Evolutionary conservation across 2,329 filamentous ascomycete species (phyloP), one percentile per base, ranked within the genome.

Genomic region (Setomelanomma holmii): DNA sequence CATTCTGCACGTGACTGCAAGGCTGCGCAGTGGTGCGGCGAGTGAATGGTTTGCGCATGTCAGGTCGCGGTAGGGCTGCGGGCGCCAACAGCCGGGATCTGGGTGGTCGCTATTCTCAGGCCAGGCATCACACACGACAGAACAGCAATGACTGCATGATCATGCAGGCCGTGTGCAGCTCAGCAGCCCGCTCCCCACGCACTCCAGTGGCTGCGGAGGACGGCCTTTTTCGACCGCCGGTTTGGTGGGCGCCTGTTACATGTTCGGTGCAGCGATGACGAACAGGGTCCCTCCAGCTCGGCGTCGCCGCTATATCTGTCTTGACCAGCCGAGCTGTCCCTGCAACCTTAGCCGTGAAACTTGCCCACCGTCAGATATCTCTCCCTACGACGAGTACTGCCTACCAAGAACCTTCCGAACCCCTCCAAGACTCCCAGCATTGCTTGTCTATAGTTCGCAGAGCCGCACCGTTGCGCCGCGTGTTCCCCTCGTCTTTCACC

Each of bases 231-330:
- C 27, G 27, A 30, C 10, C 10, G 27, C 27, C 27, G 27, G 27
- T 14, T 30, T 8, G 27, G 14, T 14, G 14, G 27, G 27, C 27
- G 27, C 10, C 14, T 30, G 27, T 14, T 30, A 14, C 27, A 30
- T 14, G 27, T 14, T 30, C 27, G 27, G 27, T 30, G 27, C 27
- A 10, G 27, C 27, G 27, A 30, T 30, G 27, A 30, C 34, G 34
- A 36, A 36, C 34, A 36, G 34, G 34, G 14, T 23, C 22, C 39
- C 21, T 23, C 22, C 7, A 23, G n/a, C 11, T 17, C 24, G 24
- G 41, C 4, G 22, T 17, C 40, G n/a, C 40, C 20, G 40, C 58
- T 59, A 56, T 56, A 57, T 51, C 51, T 59, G 53, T 54, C 51
- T 40, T 44, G 46, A 41, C 43, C 43, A 46, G 20, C 49, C 40